These are phyloP conservation scores for Solanum rostratum DNA, from an alignment of 257 asterid species.

Conservation along the genomic window DNA sequence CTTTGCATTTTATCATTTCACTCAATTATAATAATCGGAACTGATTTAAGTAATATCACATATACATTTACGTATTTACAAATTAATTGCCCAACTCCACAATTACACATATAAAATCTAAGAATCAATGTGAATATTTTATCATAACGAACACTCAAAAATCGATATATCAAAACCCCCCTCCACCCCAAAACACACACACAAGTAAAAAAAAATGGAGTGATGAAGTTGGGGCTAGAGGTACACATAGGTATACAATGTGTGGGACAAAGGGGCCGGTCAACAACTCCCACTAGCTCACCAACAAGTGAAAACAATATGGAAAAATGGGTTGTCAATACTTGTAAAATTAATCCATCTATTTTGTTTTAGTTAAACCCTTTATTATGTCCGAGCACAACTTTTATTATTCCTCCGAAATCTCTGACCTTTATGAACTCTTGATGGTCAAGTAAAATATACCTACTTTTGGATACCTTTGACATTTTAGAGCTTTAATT, in stretches of 20 bases:
- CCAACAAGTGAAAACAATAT: conserved; percentile 28
- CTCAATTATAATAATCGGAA: background rate
- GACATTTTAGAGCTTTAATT: background rate
- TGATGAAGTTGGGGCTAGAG: background rate
- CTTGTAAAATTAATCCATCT: conserved; percentile 1
- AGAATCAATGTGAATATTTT: background rate
- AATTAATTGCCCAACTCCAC: background rate
- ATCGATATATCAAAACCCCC: background rate
- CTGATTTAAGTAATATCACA: background rate
- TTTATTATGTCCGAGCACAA: background rate
- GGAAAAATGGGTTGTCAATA: conserved; percentile 26
- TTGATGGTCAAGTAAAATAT: background rate
- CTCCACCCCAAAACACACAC: background rate
- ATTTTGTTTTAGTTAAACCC: background rate
- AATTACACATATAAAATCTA: background rate
- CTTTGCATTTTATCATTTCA: background rate
- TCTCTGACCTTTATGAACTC: background rate
- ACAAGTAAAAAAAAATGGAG: background rate
- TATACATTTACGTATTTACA: background rate
- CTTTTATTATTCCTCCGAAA: background rate
- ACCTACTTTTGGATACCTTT: conserved; percentile 7
- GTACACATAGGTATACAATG: conserved; percentile 14
- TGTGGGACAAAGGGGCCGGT: conserved; percentile 27
- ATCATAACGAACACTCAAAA: background rate
- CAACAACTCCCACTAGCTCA: conserved; percentile 68